Evolutionary conservation across 257 asterid species (phyloP), one percentile per base, ranked within the genome.

Genomic region (Agastache rugosa): DNA sequence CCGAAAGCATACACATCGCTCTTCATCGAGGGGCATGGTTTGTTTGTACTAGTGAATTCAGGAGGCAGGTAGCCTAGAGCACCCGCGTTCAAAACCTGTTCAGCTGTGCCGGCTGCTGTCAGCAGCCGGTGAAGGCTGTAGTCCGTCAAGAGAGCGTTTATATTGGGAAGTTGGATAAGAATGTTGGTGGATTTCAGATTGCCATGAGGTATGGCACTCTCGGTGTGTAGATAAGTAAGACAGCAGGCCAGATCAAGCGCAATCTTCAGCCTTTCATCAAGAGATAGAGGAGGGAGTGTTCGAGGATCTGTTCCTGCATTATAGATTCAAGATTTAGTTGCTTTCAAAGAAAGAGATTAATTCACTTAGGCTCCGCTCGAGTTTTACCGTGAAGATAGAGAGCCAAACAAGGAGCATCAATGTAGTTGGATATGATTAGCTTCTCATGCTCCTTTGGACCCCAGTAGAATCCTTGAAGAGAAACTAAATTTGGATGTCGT

Each of bases 31-130:
- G 97, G 98, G 74, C 93, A 83, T 6, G 93, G 97, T 72, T 85
- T 88, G 14, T 83, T 87, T 1, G 91, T 90, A 75, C 88, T 88
- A 0, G 97, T 87, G 74, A 92, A 92, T 78, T 92, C 98, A 0
- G 98, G 98, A 0, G 98, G 98, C 54, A 88, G 82, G 83, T 92
- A 92, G 75, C 98, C 97, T 8, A 92, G 89, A 25, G 92, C 92
- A 65, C 92, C 89, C 0, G 96, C 96, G 20, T 81, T 85, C 59
- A 90, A 73, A 59, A 90, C 94, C 77, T 92, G 98, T 67, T 90
- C 93, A 1, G 94, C 86, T 17, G 96, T 90, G 29, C 98, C 98
- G 7, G 89, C 83, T 11, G 98, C 76, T 20, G 98, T 90, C 69
- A 92, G 78, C 50, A 92, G 65, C 69, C 97, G 88, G 56, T 92